phyloP scores from a whole-genome alignment of 1,284 basidiomycete species.

The Golubevia sp. region DNA sequence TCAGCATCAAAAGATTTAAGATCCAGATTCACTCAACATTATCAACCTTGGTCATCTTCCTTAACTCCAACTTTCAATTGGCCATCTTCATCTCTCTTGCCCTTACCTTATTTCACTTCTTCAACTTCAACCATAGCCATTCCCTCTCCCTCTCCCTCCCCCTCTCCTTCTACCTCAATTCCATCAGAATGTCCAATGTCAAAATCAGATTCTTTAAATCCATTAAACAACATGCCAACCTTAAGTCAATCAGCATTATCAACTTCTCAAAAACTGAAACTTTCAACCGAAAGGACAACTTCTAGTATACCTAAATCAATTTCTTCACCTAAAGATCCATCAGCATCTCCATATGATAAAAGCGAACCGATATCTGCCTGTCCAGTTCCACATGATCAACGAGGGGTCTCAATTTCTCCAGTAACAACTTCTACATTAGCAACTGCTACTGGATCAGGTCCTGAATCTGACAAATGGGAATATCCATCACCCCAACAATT shows the following conservation, averaged over 20 bases:
- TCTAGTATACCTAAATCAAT: slow-evolving; percentile 84
- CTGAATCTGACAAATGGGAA: slow-evolving; percentile 73
- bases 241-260: slow-evolving; percentile 74
- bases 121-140: too few relatives aligned
- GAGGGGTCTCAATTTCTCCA: neutral
- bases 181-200: too few relatives aligned
- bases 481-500: slow-evolving; percentile 99
- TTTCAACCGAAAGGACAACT: slow-evolving; percentile 76
- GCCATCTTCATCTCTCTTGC: too few relatives aligned
- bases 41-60: too few relatives aligned
- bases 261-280: slow-evolving; percentile 67
- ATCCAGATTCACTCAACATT: too few relatives aligned
- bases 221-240: slow-evolving; percentile 86
- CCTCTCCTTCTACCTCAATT: too few relatives aligned
- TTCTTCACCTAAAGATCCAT: slow-evolving; percentile 36
- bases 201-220: slow-evolving; percentile 70
- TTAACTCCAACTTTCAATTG: too few relatives aligned
- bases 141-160: too few relatives aligned
- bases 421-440: neutral
- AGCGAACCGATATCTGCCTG: slow-evolving; percentile 37
- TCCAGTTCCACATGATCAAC: slow-evolving; percentile 43
- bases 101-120: too few relatives aligned
- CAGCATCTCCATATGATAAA: slow-evolving; percentile 49
- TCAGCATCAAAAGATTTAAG: too few relatives aligned
- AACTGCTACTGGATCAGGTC: neutral